These are phyloP conservation scores for Verticillium isaacii DNA, from an alignment of 2,329 filamentous ascomycete genomes.

Conservation along the genomic window DNA sequence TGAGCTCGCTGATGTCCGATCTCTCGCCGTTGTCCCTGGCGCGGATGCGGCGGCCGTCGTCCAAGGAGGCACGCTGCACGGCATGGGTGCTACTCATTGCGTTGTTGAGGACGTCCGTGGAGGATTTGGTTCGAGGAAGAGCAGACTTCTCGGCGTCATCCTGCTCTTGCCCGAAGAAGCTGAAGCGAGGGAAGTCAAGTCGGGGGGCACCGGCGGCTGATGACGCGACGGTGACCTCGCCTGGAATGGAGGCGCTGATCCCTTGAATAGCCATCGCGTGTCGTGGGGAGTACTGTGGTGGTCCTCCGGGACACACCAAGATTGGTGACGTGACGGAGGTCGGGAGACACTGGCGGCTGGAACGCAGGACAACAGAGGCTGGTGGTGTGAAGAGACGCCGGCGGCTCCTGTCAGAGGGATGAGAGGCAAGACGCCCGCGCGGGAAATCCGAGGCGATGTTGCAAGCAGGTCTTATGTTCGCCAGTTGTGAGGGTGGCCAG, in stretches of 20 bases:
- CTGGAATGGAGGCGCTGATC: background rate
- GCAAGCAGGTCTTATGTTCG: background rate
- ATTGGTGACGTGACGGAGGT: background rate
- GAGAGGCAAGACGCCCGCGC: background rate
- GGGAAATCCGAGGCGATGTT: background rate
- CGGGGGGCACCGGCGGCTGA: slow-evolving; percentile 8
- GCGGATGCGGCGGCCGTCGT: slow-evolving; percentile 2
- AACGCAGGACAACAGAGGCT: background rate
- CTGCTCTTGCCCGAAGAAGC: slow-evolving; percentile 8
- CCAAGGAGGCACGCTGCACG: slow-evolving; percentile 2
- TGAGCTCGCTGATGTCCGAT: slow-evolving; percentile 10
- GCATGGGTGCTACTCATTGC: slow-evolving; percentile 4
- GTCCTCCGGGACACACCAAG: background rate
- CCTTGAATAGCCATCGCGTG: background rate
- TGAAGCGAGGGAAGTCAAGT: slow-evolving; percentile 10
- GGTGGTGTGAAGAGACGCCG: background rate
- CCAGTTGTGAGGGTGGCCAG: background rate
- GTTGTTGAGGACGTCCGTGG: slow-evolving; percentile 9
- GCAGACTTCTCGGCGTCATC: slow-evolving; percentile 5
- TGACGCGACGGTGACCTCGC: slow-evolving; percentile 11
- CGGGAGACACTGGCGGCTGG: background rate
- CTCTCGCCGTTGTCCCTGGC: slow-evolving; percentile 11
- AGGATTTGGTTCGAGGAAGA: slow-evolving; percentile 10
- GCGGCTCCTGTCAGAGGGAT: background rate
- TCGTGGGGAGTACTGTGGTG: background rate